Percentiles rank a stretch among this genome's conserved stretches.
phyloP scores from a whole-genome alignment of 441 rosid species.

The Jatropha podagrica region DNA sequence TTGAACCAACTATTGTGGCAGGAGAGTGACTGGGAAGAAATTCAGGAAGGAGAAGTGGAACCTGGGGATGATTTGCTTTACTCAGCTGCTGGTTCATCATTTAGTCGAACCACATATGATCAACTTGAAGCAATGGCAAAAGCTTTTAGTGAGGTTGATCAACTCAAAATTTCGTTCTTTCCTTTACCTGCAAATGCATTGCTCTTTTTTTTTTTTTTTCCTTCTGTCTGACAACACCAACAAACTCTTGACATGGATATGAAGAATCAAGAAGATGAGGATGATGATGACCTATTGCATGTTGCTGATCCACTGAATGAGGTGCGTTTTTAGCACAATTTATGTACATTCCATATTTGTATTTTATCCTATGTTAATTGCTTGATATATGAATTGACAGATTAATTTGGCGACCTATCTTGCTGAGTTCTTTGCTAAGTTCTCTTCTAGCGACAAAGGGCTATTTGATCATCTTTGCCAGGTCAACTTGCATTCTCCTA shows the following conservation, averaged over 20 bases:
- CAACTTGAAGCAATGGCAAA: slow-evolving; percentile 88
- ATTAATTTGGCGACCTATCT: slow-evolving; percentile 71
- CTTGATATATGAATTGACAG: slow-evolving; percentile 37
- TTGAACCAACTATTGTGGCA: slow-evolving; percentile 26
- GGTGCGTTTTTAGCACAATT: slow-evolving; percentile 39
- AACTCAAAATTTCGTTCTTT: background rate
- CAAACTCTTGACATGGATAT: slow-evolving; percentile 19
- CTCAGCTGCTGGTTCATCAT: slow-evolving; percentile 47
- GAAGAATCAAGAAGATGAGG: slow-evolving; percentile 68
- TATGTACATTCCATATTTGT: background rate
- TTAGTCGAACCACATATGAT: slow-evolving; percentile 62
- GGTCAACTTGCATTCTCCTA: slow-evolving; percentile 36
- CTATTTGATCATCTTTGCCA: slow-evolving; percentile 67
- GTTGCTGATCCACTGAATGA: slow-evolving; percentile 71
- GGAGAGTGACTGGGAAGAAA: slow-evolving; percentile 95
- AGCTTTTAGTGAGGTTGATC: slow-evolving; percentile 56
- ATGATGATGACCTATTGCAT: slow-evolving; percentile 51
- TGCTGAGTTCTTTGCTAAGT: slow-evolving; percentile 56
- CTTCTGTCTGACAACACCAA: slow-evolving; percentile 14
- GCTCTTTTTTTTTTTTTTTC: background rate
- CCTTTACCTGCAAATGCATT: background rate
- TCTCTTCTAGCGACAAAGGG: slow-evolving; percentile 46
- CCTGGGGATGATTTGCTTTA: slow-evolving; percentile 43
- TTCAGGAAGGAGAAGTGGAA: slow-evolving; percentile 54
- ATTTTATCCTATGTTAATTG: background rate